Conservation (phyloP, 148 eudicot species). For the Arctostaphylos glauca region DNA sequence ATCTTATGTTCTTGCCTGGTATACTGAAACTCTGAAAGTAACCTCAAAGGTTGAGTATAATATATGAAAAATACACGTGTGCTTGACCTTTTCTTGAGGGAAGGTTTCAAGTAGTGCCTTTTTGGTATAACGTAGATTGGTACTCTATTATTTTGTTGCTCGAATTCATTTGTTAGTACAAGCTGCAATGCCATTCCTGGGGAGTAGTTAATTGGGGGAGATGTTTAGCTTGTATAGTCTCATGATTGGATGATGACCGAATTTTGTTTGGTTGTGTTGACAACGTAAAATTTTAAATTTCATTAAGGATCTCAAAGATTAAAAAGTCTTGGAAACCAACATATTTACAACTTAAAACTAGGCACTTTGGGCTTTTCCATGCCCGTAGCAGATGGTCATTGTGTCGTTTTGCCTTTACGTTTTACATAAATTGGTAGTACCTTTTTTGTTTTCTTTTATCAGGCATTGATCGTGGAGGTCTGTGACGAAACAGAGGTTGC, state of each 20-base stretch:
- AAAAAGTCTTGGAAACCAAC: background rate
- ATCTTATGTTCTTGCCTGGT: background rate
- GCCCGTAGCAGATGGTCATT: background rate
- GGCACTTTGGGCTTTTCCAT: background rate
- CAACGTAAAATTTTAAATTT: background rate
- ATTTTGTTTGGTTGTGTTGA: background rate
- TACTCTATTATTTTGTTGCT: background rate
- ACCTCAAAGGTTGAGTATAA: slow-evolving; percentile 5
- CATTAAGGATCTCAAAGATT: background rate
- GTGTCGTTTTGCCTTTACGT: background rate
- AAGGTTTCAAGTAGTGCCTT: background rate
- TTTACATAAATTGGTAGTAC: background rate
- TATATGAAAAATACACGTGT: background rate
- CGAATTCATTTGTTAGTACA: background rate
- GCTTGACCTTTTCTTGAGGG: background rate
- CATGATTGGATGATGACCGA: slow-evolving; percentile 4
- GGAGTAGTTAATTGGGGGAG: background rate
- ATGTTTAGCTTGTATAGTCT: background rate
- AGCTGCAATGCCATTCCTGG: no score
- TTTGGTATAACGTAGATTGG: background rate
- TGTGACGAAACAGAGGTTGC: slow-evolving; percentile 91
- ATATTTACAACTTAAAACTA: background rate
- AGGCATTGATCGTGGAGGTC: slow-evolving; percentile 67
- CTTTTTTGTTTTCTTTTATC: slow-evolving; percentile 23
- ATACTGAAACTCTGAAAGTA: background rate